Percentiles rank a stretch among this genome's conserved stretches.
Evolutionary conservation across 139 green algal species (phyloP).

Genomic region (Closterium sp.): DNA sequence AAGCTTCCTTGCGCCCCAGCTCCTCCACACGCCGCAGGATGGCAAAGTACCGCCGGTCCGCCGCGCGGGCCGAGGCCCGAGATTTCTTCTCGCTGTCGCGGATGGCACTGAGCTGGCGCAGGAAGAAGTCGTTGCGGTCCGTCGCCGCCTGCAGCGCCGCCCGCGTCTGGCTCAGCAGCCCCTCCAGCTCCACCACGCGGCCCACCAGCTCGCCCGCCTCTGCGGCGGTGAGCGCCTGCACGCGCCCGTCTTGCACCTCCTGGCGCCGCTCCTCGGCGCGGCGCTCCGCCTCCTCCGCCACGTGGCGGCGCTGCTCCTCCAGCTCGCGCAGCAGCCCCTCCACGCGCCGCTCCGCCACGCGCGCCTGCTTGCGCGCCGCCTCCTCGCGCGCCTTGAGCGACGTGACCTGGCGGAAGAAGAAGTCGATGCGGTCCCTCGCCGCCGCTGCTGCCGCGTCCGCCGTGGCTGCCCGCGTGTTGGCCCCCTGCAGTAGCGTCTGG

Average conservation of each 20-base stretch:
- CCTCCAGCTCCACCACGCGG: neutral
- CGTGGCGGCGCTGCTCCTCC: neutral
- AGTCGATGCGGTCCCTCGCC: neutral
- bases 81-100: neutral
- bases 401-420: neutral
- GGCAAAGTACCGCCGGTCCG: neutral
- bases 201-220: neutral
- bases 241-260: neutral
- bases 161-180: neutral
- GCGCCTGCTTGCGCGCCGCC: neutral
- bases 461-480: neutral
- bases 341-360: neutral
- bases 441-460: neutral
- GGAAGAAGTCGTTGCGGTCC: neutral
- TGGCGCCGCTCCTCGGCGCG: neutral
- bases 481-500: neutral
- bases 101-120: neutral
- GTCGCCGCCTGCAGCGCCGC: neutral
- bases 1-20: neutral
- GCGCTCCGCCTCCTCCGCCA: neutral
- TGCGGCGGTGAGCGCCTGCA: neutral
- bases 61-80: neutral
- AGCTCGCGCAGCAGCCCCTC: neutral
- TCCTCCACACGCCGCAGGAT: neutral
- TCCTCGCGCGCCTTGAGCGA: neutral